A percentile compares a stretch with the other conserved stretches of the same genome.
These are phyloP conservation scores for Allium sativum DNA, from an alignment of 106 monocot species.

Conservation along the genomic window DNA sequence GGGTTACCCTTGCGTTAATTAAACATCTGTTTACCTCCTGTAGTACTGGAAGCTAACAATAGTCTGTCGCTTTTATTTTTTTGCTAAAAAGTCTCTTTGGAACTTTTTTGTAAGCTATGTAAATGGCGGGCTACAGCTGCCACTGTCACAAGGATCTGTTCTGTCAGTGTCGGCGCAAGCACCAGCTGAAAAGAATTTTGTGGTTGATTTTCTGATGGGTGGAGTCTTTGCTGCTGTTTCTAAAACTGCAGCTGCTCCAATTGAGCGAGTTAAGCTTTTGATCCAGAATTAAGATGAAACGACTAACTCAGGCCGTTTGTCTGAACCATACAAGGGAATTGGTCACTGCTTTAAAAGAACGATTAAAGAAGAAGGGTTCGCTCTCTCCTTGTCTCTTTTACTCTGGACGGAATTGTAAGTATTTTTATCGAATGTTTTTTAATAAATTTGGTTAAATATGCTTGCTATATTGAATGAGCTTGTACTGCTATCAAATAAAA, in stretches of 20 bases:
- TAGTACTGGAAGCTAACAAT: too few relatives aligned
- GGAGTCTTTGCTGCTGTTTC: conserved; percentile 33
- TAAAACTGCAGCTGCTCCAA: conserved; percentile 32
- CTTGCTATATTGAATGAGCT: too few relatives aligned
- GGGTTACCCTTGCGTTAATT: too few relatives aligned
- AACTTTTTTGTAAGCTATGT: conserved; percentile 1
- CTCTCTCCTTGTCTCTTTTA: too few relatives aligned
- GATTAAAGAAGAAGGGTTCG: conserved; percentile 13
- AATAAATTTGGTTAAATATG: too few relatives aligned
- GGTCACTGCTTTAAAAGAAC: conserved; percentile 9
- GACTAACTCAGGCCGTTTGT: conserved; percentile 15
- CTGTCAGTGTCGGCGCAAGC: conserved; percentile 25
- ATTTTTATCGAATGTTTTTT: too few relatives aligned
- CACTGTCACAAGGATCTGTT: not conserved
- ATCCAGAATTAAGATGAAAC: conserved; percentile 22
- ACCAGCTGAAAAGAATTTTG: conserved; percentile 28
- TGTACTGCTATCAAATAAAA: too few relatives aligned
- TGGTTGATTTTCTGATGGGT: conserved; percentile 35
- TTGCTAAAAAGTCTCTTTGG: too few relatives aligned
- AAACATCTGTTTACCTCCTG: too few relatives aligned
- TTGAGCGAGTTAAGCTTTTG: conserved; percentile 18
- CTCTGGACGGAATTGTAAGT: too few relatives aligned
- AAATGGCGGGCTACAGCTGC: conserved; percentile 13
- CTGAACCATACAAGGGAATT: conserved; percentile 19
- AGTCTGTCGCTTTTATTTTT: too few relatives aligned